Evolutionary conservation across 768 basidiomycete genomes (phyloP).

Genomic region (Tricholoma terreum): DNA sequence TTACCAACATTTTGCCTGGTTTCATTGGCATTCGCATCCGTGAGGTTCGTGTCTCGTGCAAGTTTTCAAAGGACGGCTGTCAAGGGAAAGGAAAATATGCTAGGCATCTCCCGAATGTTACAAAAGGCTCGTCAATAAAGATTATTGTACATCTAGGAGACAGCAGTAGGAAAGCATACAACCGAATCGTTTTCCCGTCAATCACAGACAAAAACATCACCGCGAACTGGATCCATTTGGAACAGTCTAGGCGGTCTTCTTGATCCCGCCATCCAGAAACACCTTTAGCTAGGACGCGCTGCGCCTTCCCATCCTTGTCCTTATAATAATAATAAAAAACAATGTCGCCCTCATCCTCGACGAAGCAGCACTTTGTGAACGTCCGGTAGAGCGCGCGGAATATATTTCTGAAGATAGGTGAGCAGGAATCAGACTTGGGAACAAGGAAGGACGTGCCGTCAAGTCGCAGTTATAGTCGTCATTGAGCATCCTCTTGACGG

Average conservation of each 20-base stretch:
- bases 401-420: constrained; percentile 37
- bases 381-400: constrained; percentile 59
- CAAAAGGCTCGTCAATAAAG: no score
- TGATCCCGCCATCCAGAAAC: constrained; percentile 9
- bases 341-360: constrained; percentile 61
- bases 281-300: constrained; percentile 30
- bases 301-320: constrained; percentile 44
- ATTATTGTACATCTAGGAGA: no score
- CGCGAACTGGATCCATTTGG: no score
- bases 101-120: no score
- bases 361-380: constrained; percentile 59
- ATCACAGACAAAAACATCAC: no score
- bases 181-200: no score
- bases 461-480: constrained; percentile 63
- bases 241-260: constrained; percentile 11
- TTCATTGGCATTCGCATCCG: no score
- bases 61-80: no score
- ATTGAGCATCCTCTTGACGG: constrained; percentile 49
- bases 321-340: constrained; percentile 67
- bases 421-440: background rate
- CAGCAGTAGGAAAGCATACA: no score
- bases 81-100: no score
- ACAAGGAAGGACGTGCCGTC: constrained; percentile 37
- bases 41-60: no score
- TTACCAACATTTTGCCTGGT: no score